Evolutionary conservation across 2,329 filamentous ascomycete genomes (phyloP), one percentile per base, ranked within the genome.

Genomic region (Pseudophaeomoniella oleicola): DNA sequence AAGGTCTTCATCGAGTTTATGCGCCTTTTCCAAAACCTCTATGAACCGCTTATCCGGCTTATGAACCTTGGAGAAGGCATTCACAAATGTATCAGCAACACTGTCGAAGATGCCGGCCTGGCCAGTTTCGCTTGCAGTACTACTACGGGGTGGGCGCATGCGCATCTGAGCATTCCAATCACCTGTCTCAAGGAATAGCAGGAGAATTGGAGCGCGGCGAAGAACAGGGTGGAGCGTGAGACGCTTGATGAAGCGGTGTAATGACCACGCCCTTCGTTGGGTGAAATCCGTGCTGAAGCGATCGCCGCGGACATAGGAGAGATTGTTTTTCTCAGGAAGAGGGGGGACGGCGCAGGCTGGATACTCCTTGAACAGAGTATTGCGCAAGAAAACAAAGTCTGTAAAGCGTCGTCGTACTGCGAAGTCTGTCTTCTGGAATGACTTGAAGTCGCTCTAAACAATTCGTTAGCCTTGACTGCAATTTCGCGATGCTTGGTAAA

Each of bases 121-220:
- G 5, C 4, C 31, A 11, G 58, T 56, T 10, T 59, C 55, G 35
- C 55, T 60, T 42, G 59, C 55, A 13, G 58, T 67, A 42, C 76
- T 72, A 17, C 68, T 72, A 33, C 88, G 72, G 36, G 73, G 69
- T 9, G 79, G 73, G 34, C 86, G 75, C 46, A 75, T 75, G 50
- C 78, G 78, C 87, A 98, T 94, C 33, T 85, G 88, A 19, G 86
- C 81, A 57, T 98, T 96, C 90, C 90, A 98, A 58, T 98, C 90
- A 16, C 72, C 74, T 40, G 80, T 87, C 60, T 98, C 90, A 44
- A 98, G 75, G 56, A 98, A 98, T 40, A 78, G 79, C 48, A 90
- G 80, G 19, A 98, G 68, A 27, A 96, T 76, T 16, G 78, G 70
- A 0, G 84, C 81, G 38, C 87, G 76, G 16, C 90, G 81, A 34